Evolutionary conservation across 2,329 filamentous ascomycete genomes (phyloP).

Genomic region (Trichoderma semiorbis): DNA sequence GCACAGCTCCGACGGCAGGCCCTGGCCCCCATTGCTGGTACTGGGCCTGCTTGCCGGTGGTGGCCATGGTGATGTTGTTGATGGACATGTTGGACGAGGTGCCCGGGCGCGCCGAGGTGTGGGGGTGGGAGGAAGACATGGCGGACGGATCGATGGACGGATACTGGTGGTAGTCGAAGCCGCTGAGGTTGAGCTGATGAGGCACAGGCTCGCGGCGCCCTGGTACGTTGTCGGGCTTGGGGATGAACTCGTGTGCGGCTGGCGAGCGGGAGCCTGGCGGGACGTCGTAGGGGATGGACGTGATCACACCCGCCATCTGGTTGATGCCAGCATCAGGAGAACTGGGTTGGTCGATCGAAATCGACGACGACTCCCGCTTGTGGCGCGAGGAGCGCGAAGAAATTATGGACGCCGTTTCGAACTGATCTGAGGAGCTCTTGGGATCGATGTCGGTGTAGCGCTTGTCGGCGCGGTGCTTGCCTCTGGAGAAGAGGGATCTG

Average conservation of each 20-base stretch:
- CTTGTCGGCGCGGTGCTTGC: conserved; percentile 68
- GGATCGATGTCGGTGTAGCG: conserved; percentile 59
- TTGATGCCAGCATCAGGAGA: conserved; percentile 65
- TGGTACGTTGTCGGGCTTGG: conserved; percentile 61
- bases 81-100: conserved; percentile 29
- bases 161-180: conserved; percentile 84
- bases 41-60: conserved; percentile 67
- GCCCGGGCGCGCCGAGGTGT: conserved; percentile 36
- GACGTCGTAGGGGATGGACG: conserved; percentile 82
- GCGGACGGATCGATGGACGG: conserved; percentile 62
- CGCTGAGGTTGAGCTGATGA: conserved; percentile 76
- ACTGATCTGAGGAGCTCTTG: conserved; percentile 52
- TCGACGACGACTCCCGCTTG: conserved; percentile 66
- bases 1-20: neutral
- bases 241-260: conserved; percentile 69
- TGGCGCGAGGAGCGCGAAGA: conserved; percentile 72
- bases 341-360: conserved; percentile 66
- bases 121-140: conserved; percentile 51
- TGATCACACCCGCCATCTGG: conserved; percentile 77
- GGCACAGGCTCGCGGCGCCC: conserved; percentile 70
- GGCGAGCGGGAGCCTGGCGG: conserved; percentile 64
- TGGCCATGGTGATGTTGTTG: conserved; percentile 67
- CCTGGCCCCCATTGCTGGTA: conserved; percentile 70
- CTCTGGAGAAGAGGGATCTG: conserved; percentile 84
- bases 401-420: conserved; percentile 58